These are phyloP conservation scores for Leavenworthia alabamica DNA, from an alignment of 345 rosid species.

Conservation along the genomic window DNA sequence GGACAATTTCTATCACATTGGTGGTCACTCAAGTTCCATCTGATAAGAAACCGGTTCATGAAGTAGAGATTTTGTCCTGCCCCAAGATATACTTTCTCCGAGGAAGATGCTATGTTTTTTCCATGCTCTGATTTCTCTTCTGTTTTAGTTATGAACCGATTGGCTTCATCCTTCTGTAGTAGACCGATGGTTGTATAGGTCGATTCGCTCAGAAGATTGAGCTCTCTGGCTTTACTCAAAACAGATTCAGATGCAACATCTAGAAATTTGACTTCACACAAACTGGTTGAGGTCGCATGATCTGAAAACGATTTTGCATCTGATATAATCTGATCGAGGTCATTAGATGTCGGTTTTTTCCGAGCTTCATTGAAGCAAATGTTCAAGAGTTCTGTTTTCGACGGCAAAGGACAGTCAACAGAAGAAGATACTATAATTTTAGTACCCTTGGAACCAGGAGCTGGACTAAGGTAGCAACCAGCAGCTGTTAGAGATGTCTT, in stretches of 20 bases:
- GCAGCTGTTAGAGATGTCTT: conserved; percentile 90
- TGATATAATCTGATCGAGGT: conserved; percentile 38
- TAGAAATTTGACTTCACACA: conserved; percentile 43
- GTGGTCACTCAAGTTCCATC: conserved; percentile 44
- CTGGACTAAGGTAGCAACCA: conserved; percentile 90
- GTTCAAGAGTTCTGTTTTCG: conserved; percentile 38
- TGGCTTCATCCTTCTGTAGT: conserved; percentile 60
- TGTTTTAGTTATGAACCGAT: conserved; percentile 43
- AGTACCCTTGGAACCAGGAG: conserved; percentile 79
- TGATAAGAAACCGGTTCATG: conserved; percentile 69
- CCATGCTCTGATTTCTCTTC: conserved; percentile 29
- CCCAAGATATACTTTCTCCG: conserved; percentile 24
- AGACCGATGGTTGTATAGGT: conserved; percentile 40
- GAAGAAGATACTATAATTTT: conserved; percentile 73
- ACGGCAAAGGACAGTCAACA: conserved; percentile 50
- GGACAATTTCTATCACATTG: conserved; percentile 1
- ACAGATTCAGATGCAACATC: conserved; percentile 45
- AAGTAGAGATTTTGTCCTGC: conserved; percentile 52
- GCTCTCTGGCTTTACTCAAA: conserved; percentile 54
- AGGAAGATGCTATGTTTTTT: conserved; percentile 7
- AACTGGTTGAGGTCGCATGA: conserved; percentile 24
- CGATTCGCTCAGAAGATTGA: conserved; percentile 58
- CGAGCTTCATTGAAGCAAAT: conserved; percentile 25
- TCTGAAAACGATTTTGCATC: conserved; percentile 39
- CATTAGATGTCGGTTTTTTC: conserved; percentile 19